These are phyloP conservation scores for Pyrenula massariospora DNA, from an alignment of 495 filamentous ascomycete genomes.

Conservation along the genomic window DNA sequence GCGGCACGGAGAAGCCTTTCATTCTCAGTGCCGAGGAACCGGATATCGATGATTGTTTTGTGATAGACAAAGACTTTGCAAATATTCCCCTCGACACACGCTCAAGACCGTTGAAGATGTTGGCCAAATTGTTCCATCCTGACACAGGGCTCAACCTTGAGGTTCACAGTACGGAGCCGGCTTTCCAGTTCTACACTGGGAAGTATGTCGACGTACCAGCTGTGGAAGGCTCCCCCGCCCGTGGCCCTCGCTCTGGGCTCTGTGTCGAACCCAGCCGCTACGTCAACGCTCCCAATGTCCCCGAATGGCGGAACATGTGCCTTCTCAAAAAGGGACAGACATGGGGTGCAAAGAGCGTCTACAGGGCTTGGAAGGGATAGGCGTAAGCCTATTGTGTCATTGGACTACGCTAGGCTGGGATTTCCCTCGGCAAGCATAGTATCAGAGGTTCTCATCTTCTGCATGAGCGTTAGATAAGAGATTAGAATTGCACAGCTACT, in stretches of 20 bases:
- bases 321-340: slow-evolving; percentile 60
- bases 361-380: slow-evolving; percentile 51
- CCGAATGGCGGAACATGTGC: slow-evolving; percentile 64
- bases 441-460: too few species aligned
- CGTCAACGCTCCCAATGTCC: slow-evolving; percentile 75
- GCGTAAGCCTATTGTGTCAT: too few species aligned
- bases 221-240: slow-evolving; percentile 50
- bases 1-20: slow-evolving; percentile 50
- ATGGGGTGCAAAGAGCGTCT: slow-evolving; percentile 60
- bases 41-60: slow-evolving; percentile 83
- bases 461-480: too few species aligned
- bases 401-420: too few species aligned
- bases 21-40: slow-evolving; percentile 53
- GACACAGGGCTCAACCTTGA: slow-evolving; percentile 66
- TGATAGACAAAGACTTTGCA: slow-evolving; percentile 51
- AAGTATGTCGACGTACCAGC: slow-evolving; percentile 68
- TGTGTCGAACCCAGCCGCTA: slow-evolving; percentile 86
- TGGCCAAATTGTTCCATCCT: slow-evolving; percentile 60
- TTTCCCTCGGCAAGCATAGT: too few species aligned
- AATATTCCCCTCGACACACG: slow-evolving; percentile 72
- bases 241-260: slow-evolving; percentile 60
- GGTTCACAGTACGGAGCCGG: slow-evolving; percentile 79
- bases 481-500: too few species aligned
- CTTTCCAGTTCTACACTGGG: slow-evolving; percentile 94
- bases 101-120: slow-evolving; percentile 41